Base-by-base conservation (phyloP, 202 grass and related monocot species). In the Hordeum pubiflorum region DNA sequence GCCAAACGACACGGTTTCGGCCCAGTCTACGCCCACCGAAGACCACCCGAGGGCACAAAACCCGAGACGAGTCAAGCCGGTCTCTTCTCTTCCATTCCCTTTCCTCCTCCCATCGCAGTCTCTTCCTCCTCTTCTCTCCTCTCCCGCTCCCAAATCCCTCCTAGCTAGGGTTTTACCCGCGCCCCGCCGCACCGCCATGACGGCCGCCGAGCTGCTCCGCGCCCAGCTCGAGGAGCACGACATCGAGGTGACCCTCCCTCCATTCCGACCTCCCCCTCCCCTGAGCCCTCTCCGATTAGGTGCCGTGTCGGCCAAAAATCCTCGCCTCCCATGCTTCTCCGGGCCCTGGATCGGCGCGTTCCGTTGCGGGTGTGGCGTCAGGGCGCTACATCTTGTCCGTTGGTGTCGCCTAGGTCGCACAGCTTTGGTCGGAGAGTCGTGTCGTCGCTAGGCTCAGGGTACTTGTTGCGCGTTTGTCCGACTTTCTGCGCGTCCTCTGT, bases 161-260 rank as follows among this genome's bases (percentile, higher is more conserved):
- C 24, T 26, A 26, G 24, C 48, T 17, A 82, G 68, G 79, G 56
- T 62, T 79, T 73, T 81, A 22, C 55, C 59, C 27, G 27, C 58
- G 23, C 10, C 1, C 39, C 15, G 31, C 43, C 15, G 2, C 44
- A 9, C 61, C 23, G 65, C 85, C 75, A 93, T 90, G 91, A 93
- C 91, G 65, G 82, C 85, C 36, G 88, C 84, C 44, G 85, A 80
- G 9, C 73, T 88, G 23, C 88, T 93, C 34, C 87, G 85, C 22
- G 79, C 79, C 12, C 87, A 86, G 58, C 88, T 93, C 70, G 88
- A 88, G 85, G 82, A 88, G 75, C 91, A 93, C n/a, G 70, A 82
- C 69, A 84, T 90, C 70, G 82, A 90, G 58, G 50, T 54, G 50
- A 54, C n/a, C 50, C 50, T n/a, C 50, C 46, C 43, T 46, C 43